Base-by-base conservation (phyloP, 148 eudicot genomes). In the Diospyros lotus region DNA sequence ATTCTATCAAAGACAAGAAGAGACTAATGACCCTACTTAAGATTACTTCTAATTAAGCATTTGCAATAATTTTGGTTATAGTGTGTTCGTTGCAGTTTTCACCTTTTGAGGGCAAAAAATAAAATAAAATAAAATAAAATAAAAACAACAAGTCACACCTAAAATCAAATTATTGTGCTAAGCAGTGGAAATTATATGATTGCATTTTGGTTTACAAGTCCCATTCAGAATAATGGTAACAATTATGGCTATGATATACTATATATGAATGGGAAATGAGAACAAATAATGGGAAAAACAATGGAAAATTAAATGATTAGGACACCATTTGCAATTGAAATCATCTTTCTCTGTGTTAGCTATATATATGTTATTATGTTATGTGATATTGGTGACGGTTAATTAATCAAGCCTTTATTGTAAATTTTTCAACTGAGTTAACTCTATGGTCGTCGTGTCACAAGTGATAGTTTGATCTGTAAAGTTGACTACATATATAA, bases 201-300 rank as follows among this genome's bases (percentile, higher is more conserved):
- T 67, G 72, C 66, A 67, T 3, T 64, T 66, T 58, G 71, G 64
- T 74, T 66, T 45, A 75, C 40, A 58, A 56, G 78, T 75, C 78
- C 64, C 28, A 28, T 75, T 75, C 66, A 67, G 46, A 55, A 75
- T 75, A 66, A 75, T 75, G 38, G 53, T 68, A 12, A 56, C 65
- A 56, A 75, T 75, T 66, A 45, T 59, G 59, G 66, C 17, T 53
- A 53, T 28, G 52, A 4, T 48, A 48, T 48, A 48, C 4, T 53
- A 6, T n/a, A 69, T 51, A 69, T 17, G 65, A 59, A 43, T 44
- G 59, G 18, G 75, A 59, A 40, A 45, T 9, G 65, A 60, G 56
- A 58, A 59, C 65, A 58, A 60, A n/a, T 10, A 60, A 58, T 44
- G 66, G 13, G 56, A 5, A 10, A 53, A 69, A 71, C 6, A 54